These are phyloP conservation scores for Cladosporium sp. DNA, from an alignment of 2,329 filamentous ascomycete genomes.

Conservation along the genomic window DNA sequence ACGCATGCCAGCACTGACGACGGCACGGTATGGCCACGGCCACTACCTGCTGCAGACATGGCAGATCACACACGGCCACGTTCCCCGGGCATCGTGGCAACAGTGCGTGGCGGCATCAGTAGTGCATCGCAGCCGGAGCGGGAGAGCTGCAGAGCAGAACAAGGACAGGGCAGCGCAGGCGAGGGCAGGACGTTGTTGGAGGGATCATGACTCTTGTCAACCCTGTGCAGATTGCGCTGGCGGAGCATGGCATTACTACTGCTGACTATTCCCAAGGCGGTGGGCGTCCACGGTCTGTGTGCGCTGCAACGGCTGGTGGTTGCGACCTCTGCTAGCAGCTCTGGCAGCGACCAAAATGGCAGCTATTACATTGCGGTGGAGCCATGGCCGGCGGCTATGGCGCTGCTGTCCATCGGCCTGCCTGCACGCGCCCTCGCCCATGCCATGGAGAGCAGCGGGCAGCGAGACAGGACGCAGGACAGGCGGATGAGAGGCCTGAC, in stretches of 20 bases:
- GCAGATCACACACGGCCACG: slow-evolving; percentile 5
- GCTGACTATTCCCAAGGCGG: background rate
- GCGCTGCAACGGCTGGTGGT: background rate
- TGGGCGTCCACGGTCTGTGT: background rate
- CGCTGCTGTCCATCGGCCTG: background rate
- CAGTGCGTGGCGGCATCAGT: background rate
- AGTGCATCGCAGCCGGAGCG: slow-evolving; percentile 4
- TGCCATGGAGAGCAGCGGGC: too few relatives aligned
- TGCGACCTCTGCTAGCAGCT: background rate
- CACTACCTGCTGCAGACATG: background rate
- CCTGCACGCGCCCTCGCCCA: too few relatives aligned
- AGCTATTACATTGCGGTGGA: slow-evolving; percentile 14
- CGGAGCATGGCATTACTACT: background rate
- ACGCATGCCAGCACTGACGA: background rate
- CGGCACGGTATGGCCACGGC: background rate
- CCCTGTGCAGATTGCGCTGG: slow-evolving; percentile 11
- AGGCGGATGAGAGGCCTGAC: background rate
- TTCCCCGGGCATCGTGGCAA: slow-evolving; percentile 3
- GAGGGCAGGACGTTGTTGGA: background rate
- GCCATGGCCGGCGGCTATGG: slow-evolving; percentile 10
- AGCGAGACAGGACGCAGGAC: background rate
- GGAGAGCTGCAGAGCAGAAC: slow-evolving; percentile 11
- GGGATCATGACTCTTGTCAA: slow-evolving; percentile 7
- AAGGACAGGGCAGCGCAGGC: slow-evolving; percentile 1
- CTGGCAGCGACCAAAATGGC: slow-evolving; percentile 9